Percentiles rank a stretch among this genome's conserved stretches.
Conservation (phyloP, 495 filamentous ascomycete genomes). For the Podospora fimiseda region DNA sequence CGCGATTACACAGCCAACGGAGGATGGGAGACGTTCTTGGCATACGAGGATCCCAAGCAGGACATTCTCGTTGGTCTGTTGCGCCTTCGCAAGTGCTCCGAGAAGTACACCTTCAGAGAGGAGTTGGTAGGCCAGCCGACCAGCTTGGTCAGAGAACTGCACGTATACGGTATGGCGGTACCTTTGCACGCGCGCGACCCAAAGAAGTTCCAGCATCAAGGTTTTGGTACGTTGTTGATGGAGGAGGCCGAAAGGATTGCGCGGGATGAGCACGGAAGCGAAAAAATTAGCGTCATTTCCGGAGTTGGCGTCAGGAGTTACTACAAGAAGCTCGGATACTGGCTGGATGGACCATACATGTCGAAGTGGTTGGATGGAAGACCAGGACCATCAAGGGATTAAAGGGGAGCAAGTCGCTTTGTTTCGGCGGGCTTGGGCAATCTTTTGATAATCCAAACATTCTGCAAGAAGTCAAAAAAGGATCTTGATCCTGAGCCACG, state of each 20-base stretch:
- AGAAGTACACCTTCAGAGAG: slow-evolving; percentile 81
- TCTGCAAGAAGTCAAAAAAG: no score
- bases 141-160: slow-evolving; percentile 86
- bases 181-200: slow-evolving; percentile 90
- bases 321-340: slow-evolving; percentile 87
- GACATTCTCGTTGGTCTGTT: slow-evolving; percentile 93
- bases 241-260: slow-evolving; percentile 96
- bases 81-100: slow-evolving; percentile 81
- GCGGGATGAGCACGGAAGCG: slow-evolving; percentile 83
- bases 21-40: slow-evolving; percentile 97
- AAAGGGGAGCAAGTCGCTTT: not conserved
- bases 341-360: slow-evolving; percentile 87
- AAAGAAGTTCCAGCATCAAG: slow-evolving; percentile 96
- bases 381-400: slow-evolving; percentile 22
- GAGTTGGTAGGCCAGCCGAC: slow-evolving; percentile 83
- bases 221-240: slow-evolving; percentile 93
- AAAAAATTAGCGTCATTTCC: slow-evolving; percentile 91
- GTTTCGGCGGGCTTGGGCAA: no score
- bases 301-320: slow-evolving; percentile 93
- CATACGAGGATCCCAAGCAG: slow-evolving; percentile 97
- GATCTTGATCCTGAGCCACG: no score
- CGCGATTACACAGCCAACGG: slow-evolving; percentile 92
- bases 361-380: slow-evolving; percentile 57
- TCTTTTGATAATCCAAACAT: no score
- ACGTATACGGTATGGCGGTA: slow-evolving; percentile 94